Percentiles rank a stretch among this genome's conserved stretches.
phyloP scores from a whole-genome alignment of 1,139 yeast species.

The Ashbya aceris region DNA sequence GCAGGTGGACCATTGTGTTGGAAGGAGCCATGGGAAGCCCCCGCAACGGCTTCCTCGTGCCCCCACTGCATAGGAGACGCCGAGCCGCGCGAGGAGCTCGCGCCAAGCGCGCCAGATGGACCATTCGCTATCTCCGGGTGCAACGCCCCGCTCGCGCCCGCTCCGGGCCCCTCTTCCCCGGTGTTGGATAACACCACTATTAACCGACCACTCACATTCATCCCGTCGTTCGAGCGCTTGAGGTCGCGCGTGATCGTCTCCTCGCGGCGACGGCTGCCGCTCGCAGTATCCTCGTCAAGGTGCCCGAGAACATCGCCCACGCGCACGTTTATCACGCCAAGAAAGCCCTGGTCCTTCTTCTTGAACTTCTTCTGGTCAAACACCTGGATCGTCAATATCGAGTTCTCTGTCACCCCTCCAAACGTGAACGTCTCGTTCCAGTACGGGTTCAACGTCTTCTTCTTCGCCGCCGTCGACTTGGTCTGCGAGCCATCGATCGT shows the following conservation, averaged over 20 bases:
- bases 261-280: constrained; percentile 41
- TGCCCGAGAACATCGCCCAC: constrained; percentile 79
- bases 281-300: constrained; percentile 33
- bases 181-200: constrained; percentile 58
- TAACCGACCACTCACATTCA: constrained; percentile 86
- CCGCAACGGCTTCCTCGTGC: constrained; percentile 11
- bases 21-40: no score
- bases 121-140: not conserved
- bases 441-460: constrained; percentile 90
- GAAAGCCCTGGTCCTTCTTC: constrained; percentile 97
- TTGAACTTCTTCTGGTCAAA: constrained; percentile 96
- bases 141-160: not conserved
- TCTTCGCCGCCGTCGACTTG: constrained; percentile 86
- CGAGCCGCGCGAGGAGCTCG: constrained; percentile 2
- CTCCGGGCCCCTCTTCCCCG: constrained; percentile 18
- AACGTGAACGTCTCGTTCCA: constrained; percentile 90
- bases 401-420: constrained; percentile 64
- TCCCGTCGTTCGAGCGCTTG: constrained; percentile 82
- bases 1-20: constrained; percentile 6
- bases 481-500: constrained; percentile 97
- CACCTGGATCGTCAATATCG: constrained; percentile 84
- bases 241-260: constrained; percentile 91
- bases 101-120: constrained; percentile 7
- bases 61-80: constrained; percentile 8
- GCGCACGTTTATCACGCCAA: constrained; percentile 90